Evolutionary conservation across 192 early-diverging fungal species (phyloP).

Genomic region (Umbelopsis isabellina): DNA sequence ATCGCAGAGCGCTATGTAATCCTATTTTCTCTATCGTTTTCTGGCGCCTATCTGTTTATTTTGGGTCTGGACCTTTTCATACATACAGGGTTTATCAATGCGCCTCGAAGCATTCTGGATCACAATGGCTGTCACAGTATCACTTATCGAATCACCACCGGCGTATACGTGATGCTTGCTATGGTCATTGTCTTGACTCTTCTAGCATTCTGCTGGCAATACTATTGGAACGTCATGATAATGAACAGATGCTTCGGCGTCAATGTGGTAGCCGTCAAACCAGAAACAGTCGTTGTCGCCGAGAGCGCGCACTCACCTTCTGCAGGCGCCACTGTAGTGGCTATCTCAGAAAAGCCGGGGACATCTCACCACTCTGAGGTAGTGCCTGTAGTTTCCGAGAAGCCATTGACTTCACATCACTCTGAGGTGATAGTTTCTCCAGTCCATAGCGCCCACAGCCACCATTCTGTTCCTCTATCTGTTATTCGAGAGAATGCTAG

Average conservation of each 20-base stretch:
- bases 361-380: slow-evolving; percentile 1
- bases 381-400: background rate
- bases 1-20: slow-evolving; percentile 42
- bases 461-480: slow-evolving; percentile 5
- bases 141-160: slow-evolving; percentile 2
- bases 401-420: slow-evolving; percentile 1
- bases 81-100: slow-evolving; percentile 45
- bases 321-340: background rate
- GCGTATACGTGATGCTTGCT: slow-evolving; percentile 4
- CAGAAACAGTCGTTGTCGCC: background rate
- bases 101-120: slow-evolving; percentile 2
- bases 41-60: slow-evolving; percentile 50
- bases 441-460: background rate
- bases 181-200: background rate
- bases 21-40: slow-evolving; percentile 44
- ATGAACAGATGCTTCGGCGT: slow-evolving; percentile 13
- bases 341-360: background rate
- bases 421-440: background rate
- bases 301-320: background rate
- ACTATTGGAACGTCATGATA: slow-evolving; percentile 10
- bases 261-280: slow-evolving; percentile 9
- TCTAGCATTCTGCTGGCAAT: slow-evolving; percentile 10
- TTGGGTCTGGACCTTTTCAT: slow-evolving; percentile 51
- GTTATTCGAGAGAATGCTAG: slow-evolving; percentile 14
- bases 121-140: background rate